Conservation (phyloP, 805 yeast genomes). For the Brettanomyces anomalus region DNA sequence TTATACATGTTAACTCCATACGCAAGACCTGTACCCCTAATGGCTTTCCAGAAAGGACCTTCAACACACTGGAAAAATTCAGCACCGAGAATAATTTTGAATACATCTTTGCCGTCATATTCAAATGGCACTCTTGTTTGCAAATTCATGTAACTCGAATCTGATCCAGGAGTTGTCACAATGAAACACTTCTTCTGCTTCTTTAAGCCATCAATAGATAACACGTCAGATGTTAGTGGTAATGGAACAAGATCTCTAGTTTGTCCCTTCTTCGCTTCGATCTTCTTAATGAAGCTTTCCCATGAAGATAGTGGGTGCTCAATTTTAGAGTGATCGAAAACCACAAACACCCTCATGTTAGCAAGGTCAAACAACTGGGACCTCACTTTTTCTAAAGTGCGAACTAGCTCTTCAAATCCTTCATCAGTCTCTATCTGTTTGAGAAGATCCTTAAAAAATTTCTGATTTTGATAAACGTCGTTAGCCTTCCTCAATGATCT, state of each 20-base stretch:
- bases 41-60: conserved; percentile 96
- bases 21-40: conserved; percentile 90
- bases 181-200: conserved; percentile 51
- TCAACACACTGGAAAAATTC: conserved; percentile 80
- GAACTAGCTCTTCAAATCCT: conserved; percentile 41
- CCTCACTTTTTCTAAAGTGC: conserved; percentile 45
- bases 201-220: conserved; percentile 45
- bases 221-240: conserved; percentile 45
- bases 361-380: conserved; percentile 41
- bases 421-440: conserved; percentile 34
- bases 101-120: conserved; percentile 50
- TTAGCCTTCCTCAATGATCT: conserved; percentile 58
- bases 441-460: conserved; percentile 38
- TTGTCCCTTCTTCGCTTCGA: not conserved
- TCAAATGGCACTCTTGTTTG: conserved; percentile 51
- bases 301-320: conserved; percentile 52
- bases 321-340: conserved; percentile 56
- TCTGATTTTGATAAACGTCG: conserved; percentile 59
- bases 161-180: conserved; percentile 74
- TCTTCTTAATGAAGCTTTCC: conserved; percentile 28
- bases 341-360: conserved; percentile 58
- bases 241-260: conserved; percentile 17
- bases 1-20: conserved; percentile 70
- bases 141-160: conserved; percentile 61
- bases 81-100: conserved; percentile 62